Evolutionary conservation across 192 early-diverging fungal genomes (phyloP).

Genomic region (Allomyces macrogynus): DNA sequence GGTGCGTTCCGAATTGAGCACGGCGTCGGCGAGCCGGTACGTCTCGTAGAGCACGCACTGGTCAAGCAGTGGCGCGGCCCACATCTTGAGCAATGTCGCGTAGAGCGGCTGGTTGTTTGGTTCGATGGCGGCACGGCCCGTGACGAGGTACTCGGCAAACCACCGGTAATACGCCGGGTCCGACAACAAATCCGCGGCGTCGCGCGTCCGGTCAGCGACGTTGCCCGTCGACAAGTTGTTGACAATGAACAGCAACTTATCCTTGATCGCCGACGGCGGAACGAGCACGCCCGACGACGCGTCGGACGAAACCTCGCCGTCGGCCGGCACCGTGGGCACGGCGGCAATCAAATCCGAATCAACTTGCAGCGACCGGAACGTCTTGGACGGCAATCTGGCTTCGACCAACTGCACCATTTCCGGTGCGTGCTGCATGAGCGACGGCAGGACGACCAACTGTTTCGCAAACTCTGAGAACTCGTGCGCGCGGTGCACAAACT

Average conservation of each 20-base stretch:
- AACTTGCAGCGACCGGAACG: background rate
- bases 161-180: slow-evolving; percentile 47
- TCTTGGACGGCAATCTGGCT: background rate
- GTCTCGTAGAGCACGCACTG: slow-evolving; percentile 75
- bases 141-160: slow-evolving; percentile 90
- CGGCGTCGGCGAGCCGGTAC: slow-evolving; percentile 58
- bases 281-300: slow-evolving; percentile 2
- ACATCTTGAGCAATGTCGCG: slow-evolving; percentile 54
- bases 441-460: background rate
- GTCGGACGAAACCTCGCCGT: slow-evolving; percentile 11
- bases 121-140: slow-evolving; percentile 87
- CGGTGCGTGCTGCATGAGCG: background rate
- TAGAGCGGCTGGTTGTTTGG: slow-evolving; percentile 93
- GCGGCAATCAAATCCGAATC: slow-evolving; percentile 4
- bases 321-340: slow-evolving; percentile 5
- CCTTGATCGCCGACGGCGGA: slow-evolving; percentile 43
- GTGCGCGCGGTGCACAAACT: slow-evolving; percentile 38
- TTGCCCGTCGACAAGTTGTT: slow-evolving; percentile 87
- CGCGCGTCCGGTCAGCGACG: slow-evolving; percentile 48
- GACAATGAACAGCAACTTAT: slow-evolving; percentile 91
- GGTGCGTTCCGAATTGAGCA: slow-evolving; percentile 87
- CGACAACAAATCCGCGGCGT: slow-evolving; percentile 54
- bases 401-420: slow-evolving; percentile 5
- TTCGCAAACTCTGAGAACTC: slow-evolving; percentile 2
- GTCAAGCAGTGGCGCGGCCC: slow-evolving; percentile 43